These are phyloP conservation scores for Lippia alba DNA, from an alignment of 305 asterid species.

Conservation along the genomic window DNA sequence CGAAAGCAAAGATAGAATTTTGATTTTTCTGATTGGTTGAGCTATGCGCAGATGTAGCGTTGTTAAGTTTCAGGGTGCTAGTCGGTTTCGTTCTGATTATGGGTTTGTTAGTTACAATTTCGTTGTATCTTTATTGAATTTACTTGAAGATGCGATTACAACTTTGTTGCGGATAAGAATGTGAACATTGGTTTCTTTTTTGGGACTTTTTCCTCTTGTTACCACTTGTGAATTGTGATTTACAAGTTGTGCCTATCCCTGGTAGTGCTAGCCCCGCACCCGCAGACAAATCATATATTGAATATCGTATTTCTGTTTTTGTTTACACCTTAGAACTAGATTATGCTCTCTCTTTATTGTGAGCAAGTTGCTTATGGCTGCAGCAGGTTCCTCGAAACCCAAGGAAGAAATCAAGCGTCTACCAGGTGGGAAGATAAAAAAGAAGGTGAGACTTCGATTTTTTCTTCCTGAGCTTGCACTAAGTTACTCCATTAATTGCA, in stretches of 20 bases:
- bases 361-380: slow-evolving; percentile 30
- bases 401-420: slow-evolving; percentile 94
- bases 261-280: background rate
- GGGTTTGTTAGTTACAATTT: slow-evolving; percentile 1
- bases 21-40: slow-evolving; percentile 18
- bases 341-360: slow-evolving; percentile 21
- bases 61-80: slow-evolving; percentile 12
- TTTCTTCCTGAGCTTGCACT: slow-evolving; percentile 19
- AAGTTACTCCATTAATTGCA: slow-evolving; percentile 15
- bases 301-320: background rate
- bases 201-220: slow-evolving; percentile 14
- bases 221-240: slow-evolving; percentile 3
- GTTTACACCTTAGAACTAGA: background rate
- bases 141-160: background rate
- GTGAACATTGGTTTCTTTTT: background rate
- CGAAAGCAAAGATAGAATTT: slow-evolving; percentile 3
- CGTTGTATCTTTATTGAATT: slow-evolving; percentile 13
- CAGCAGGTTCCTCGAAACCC: slow-evolving; percentile 80
- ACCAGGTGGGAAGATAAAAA: slow-evolving; percentile 96
- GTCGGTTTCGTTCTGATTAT: slow-evolving; percentile 17
- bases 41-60: background rate
- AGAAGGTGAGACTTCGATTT: slow-evolving; percentile 63
- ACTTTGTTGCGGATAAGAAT: background rate
- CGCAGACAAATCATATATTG: slow-evolving; percentile 14
- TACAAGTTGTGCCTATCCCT: background rate